These are phyloP conservation scores for Tetrahymena thermophila DNA, from an alignment of 73 alveolate genomes.

Conservation along the genomic window DNA sequence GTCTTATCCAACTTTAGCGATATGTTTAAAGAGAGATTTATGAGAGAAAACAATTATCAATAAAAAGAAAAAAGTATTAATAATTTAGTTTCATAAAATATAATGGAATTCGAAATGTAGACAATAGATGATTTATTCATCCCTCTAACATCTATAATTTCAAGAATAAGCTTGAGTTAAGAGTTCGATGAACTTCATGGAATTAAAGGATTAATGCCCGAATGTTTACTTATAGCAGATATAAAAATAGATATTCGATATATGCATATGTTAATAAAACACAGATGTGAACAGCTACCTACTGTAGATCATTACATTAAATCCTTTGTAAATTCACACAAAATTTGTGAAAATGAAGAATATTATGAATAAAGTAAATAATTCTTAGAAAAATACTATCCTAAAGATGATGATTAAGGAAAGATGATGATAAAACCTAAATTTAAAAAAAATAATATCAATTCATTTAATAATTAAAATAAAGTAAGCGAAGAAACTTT, in stretches of 20 bases:
- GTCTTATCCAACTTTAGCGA: background rate
- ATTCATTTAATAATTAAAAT: background rate
- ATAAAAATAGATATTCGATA: background rate
- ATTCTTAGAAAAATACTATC: background rate
- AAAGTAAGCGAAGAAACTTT: background rate
- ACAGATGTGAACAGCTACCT: background rate
- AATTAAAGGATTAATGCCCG: background rate
- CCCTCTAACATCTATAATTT: background rate
- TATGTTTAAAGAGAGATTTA: background rate
- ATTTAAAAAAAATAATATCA: background rate
- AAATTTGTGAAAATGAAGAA: background rate
- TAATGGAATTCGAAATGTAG: background rate
- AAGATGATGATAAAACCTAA: background rate
- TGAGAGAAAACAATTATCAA: background rate
- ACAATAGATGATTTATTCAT: background rate
- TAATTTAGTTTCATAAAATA: background rate
- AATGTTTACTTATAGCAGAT: background rate
- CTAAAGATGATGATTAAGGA: background rate
- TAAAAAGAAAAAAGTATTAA: background rate
- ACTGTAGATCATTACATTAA: background rate
- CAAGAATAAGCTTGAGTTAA: background rate
- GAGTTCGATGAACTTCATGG: background rate
- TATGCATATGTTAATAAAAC: background rate
- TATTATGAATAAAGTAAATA: background rate
- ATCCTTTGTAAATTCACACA: background rate